A percentile compares a stretch with the other conserved stretches of the same genome.
Evolutionary conservation across 108 stramenopile species (phyloP).

Genomic region (Fistulifera pelliculosa): DNA sequence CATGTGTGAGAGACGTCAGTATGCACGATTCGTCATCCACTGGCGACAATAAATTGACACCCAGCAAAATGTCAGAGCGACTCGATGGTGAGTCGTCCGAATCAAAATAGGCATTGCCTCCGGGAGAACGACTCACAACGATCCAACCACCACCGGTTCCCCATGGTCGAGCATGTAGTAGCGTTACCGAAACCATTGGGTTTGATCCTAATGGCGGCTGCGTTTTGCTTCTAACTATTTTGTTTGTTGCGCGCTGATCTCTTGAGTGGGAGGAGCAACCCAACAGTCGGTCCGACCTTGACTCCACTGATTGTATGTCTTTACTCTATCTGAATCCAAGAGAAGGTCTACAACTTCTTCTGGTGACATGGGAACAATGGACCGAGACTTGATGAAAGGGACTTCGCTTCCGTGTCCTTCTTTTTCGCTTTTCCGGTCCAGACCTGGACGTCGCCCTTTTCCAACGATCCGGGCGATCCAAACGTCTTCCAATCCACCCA

Average conservation of each 20-base stretch:
- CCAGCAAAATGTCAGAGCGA: constrained; percentile 65
- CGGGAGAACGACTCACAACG: constrained; percentile 74
- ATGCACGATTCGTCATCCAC: constrained; percentile 43
- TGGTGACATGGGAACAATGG: constrained; percentile 54
- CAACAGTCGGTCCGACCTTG: constrained; percentile 60
- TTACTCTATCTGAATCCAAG: constrained; percentile 69
- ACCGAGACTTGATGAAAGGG: constrained; percentile 65
- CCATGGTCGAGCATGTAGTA: constrained; percentile 48
- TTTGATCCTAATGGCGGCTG: constrained; percentile 61
- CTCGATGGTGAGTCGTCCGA: constrained; percentile 17
- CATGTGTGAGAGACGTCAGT: constrained; percentile 74
- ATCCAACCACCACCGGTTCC: constrained; percentile 35
- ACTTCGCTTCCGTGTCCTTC: constrained; percentile 51
- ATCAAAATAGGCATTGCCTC: not conserved
- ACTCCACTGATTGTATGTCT: constrained; percentile 79
- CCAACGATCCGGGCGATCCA: constrained; percentile 30
- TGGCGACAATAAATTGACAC: constrained; percentile 67
- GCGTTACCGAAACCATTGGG: constrained; percentile 50
- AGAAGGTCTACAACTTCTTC: constrained; percentile 61
- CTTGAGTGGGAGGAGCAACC: constrained; percentile 15
- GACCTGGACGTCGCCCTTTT: constrained; percentile 35
- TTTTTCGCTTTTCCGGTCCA: constrained; percentile 50
- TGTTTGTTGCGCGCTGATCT: constrained; percentile 31
- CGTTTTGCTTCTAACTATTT: constrained; percentile 70
- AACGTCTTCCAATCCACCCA: constrained; percentile 55